Conservation (phyloP, 805 yeast genomes). For the Sugiyamaella floridensis region DNA sequence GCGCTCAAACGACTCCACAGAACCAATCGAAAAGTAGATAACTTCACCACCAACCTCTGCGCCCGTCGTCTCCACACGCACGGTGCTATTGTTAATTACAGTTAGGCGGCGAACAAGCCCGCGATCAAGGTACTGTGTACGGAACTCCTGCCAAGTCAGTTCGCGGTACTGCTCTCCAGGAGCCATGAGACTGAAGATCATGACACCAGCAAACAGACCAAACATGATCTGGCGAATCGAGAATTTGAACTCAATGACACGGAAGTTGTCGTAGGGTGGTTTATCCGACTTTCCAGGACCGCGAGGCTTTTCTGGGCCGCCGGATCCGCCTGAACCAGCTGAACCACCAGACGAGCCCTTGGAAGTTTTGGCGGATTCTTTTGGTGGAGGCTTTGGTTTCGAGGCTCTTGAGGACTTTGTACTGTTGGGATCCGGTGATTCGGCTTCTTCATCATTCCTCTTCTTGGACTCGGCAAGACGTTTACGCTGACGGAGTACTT, state of each 20-base stretch:
- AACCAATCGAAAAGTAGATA: conserved; percentile 78
- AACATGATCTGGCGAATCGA: conserved; percentile 6
- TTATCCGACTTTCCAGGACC: no score
- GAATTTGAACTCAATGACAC: conserved; percentile 11
- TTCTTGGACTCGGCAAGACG: background rate
- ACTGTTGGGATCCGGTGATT: background rate
- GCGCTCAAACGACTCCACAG: conserved; percentile 78
- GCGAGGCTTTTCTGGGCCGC: background rate
- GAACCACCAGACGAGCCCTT: background rate
- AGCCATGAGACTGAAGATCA: conserved; percentile 9
- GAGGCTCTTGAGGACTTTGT: no score
- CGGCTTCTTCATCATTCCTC: background rate
- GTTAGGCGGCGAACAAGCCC: conserved; percentile 69
- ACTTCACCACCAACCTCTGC: conserved; percentile 50
- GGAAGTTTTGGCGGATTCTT: no score
- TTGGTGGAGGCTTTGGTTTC: no score
- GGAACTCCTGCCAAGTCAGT: conserved; percentile 75
- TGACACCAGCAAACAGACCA: conserved; percentile 10
- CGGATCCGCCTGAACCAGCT: background rate
- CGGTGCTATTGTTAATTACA: conserved; percentile 67
- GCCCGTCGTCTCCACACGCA: conserved; percentile 30
- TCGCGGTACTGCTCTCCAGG: conserved; percentile 21
- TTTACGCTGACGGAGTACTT: background rate
- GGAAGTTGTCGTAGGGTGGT: conserved; percentile 5
- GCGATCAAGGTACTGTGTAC: conserved; percentile 64